Evolutionary conservation across 2,329 filamentous ascomycete species (phyloP).

Genomic region (Fusarium brevicatenulatum): DNA sequence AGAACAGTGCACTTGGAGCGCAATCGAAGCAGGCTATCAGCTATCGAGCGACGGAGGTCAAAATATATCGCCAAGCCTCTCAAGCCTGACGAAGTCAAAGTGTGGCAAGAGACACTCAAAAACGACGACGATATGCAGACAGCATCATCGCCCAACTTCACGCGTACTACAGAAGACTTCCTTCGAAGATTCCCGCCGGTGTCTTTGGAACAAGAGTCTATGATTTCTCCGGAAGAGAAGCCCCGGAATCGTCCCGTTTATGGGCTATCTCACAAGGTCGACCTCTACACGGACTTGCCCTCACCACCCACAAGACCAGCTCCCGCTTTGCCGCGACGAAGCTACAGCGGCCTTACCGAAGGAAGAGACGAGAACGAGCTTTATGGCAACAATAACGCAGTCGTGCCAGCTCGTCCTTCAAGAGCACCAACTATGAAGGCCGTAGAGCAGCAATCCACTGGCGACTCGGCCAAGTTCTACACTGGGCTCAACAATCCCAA

Average conservation of each 20-base stretch:
- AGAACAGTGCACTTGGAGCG: conserved; percentile 19
- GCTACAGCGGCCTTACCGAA: conserved; percentile 78
- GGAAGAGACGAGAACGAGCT: conserved; percentile 49
- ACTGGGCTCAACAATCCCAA: conserved; percentile 83
- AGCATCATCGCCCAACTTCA: conserved; percentile 63
- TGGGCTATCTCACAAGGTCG: conserved; percentile 48
- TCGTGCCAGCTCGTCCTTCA: conserved; percentile 51
- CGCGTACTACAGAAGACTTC: conserved; percentile 84
- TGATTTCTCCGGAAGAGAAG: conserved; percentile 56
- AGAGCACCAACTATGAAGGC: conserved; percentile 51
- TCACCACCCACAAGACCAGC: conserved; percentile 73
- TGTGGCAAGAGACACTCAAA: conserved; percentile 81
- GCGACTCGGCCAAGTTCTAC: conserved; percentile 41
- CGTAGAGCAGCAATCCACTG: conserved; percentile 59
- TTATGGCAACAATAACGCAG: conserved; percentile 54
- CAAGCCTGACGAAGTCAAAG: conserved; percentile 80
- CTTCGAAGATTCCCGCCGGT: conserved; percentile 82
- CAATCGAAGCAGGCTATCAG: conserved; percentile 48
- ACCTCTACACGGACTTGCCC: conserved; percentile 60
- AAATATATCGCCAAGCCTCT: conserved; percentile 72
- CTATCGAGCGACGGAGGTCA: conserved; percentile 51
- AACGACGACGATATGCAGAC: conserved; percentile 69
- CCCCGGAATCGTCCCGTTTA: conserved; percentile 42
- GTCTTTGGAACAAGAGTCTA: conserved; percentile 68
- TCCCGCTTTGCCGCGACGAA: conserved; percentile 73